Percentiles rank a stretch among this genome's conserved stretches.
phyloP scores from a whole-genome alignment of 2,329 filamentous ascomycete species.

The Xylariaceae sp. region DNA sequence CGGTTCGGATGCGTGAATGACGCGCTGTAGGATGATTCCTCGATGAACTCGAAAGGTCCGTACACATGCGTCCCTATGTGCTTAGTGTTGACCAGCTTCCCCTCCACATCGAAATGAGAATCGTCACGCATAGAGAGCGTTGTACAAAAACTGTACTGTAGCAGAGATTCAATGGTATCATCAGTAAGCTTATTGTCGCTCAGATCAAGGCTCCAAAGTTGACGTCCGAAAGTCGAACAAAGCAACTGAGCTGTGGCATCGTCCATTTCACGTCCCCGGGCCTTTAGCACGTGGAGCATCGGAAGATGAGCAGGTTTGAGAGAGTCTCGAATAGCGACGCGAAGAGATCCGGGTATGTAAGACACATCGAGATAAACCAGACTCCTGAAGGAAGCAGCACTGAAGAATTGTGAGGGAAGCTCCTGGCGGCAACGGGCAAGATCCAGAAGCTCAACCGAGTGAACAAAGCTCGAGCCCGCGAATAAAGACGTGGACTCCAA shows the following conservation, averaged over 20 bases:
- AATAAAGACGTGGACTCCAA: too few relatives aligned
- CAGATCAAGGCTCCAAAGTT: constrained; percentile 55
- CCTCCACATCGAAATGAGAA: constrained; percentile 42
- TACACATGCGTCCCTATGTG: constrained; percentile 33
- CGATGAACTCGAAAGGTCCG: constrained; percentile 41
- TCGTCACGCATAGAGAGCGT: constrained; percentile 32
- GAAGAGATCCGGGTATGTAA: constrained; percentile 42
- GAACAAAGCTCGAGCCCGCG: constrained; percentile 7
- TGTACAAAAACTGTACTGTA: constrained; percentile 31
- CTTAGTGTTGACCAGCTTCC: constrained; percentile 34
- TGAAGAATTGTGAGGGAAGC: constrained; percentile 39
- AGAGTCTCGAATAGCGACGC: constrained; percentile 32
- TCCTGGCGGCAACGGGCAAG: constrained; percentile 38
- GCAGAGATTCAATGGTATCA: constrained; percentile 33
- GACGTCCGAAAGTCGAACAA: constrained; percentile 33
- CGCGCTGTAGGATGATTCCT: constrained; percentile 44
- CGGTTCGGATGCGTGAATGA: constrained; percentile 43
- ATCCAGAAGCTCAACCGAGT: constrained; percentile 40
- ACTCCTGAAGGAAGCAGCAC: constrained; percentile 32
- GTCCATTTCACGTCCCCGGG: constrained; percentile 43
- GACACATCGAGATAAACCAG: constrained; percentile 52
- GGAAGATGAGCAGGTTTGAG: constrained; percentile 37
- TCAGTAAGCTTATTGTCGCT: constrained; percentile 49
- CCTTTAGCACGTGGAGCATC: constrained; percentile 48
- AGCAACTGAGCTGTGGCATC: constrained; percentile 34